Base-by-base conservation (phyloP, 2,329 filamentous ascomycete genomes). In the Alternaria ventricosa region DNA sequence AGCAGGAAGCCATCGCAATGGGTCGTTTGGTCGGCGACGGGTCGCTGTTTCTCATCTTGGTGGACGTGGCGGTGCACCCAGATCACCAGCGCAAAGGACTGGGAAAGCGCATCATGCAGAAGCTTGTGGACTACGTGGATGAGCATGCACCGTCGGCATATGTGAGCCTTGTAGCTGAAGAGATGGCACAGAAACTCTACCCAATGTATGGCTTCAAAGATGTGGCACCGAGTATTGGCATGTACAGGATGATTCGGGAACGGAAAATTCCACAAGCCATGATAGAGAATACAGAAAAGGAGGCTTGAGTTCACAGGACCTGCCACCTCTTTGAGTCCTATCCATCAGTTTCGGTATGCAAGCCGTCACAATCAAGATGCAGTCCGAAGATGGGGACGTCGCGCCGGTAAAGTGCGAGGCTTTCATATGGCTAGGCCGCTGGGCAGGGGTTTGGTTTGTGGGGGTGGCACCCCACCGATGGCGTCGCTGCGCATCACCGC, bases 1-100 rank as follows among this genome's bases (percentile, higher is more conserved):
- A 59, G 9, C 74, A 77, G 49, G 51, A 41, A 7, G 63, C 70
- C n/a, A 78, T 86, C 6, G 84, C 77, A 0, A 87, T 86, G 85
- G 85, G 84, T 53, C 81, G 85, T 20, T 76, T 87, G 25, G 76
- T 86, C 60, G 83, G 84, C 12, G 85, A 87, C 64, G 84, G 85
- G 7, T 82, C 82, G 6, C 84, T 85, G 77, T 86, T 86, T 66
- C 85, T 86, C 56, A 75, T 82, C 46, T 79, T 87, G 54, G 81
- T 81, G 20, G 85, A 87, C 67, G 83, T 87, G 73, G 83, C 82
- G 2, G 82, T 85, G n/a, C 75, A 84, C 49, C 82, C 84, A 6
- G 78, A 75, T 8, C 84, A 87, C 61, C 84, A 84, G 64, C 79
- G 82, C 11, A 80, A 78, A 55, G 84, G 85, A 1, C 70, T 87